A percentile compares a stretch with the other conserved stretches of the same genome.
These are phyloP conservation scores for Coprinellus aureogranulatus DNA, from an alignment of 768 basidiomycete species.

Conservation along the genomic window DNA sequence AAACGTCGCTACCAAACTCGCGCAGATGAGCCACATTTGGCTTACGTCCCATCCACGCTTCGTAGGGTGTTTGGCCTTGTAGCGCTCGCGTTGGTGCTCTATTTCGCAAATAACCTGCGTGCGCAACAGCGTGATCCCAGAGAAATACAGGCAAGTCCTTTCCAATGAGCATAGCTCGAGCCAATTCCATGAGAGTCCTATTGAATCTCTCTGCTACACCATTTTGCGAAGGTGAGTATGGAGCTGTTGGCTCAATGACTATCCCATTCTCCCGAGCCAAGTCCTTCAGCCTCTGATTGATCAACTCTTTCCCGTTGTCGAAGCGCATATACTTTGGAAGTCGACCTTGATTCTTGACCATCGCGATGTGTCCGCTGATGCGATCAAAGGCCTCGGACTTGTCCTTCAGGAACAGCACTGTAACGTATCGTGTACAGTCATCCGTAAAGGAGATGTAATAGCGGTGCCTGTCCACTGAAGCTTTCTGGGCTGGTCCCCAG, in stretches of 20 bases:
- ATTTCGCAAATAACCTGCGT: slow-evolving; percentile 35
- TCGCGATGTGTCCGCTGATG: background rate
- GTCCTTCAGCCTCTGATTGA: slow-evolving; percentile 14
- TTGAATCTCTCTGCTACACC: slow-evolving; percentile 34
- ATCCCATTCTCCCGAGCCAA: slow-evolving; percentile 16
- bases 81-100: slow-evolving; percentile 10
- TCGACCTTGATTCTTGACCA: background rate
- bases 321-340: slow-evolving; percentile 4
- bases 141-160: slow-evolving; percentile 29
- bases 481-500: too few relatives aligned
- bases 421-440: background rate
- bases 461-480: too few relatives aligned
- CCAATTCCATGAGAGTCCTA: slow-evolving; percentile 28
- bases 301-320: slow-evolving; percentile 25
- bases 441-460: background rate
- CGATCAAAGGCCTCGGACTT: background rate
- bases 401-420: background rate
- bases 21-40: slow-evolving; percentile 20
- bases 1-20: slow-evolving; percentile 22
- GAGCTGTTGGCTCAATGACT: slow-evolving; percentile 21
- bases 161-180: slow-evolving; percentile 29
- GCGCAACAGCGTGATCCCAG: slow-evolving; percentile 31
- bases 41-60: slow-evolving; percentile 14
- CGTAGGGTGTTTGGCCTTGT: slow-evolving; percentile 21
- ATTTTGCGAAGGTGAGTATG: slow-evolving; percentile 29